Conservation (phyloP, 2,329 filamentous ascomycete genomes). For the Beauveria asiatica region DNA sequence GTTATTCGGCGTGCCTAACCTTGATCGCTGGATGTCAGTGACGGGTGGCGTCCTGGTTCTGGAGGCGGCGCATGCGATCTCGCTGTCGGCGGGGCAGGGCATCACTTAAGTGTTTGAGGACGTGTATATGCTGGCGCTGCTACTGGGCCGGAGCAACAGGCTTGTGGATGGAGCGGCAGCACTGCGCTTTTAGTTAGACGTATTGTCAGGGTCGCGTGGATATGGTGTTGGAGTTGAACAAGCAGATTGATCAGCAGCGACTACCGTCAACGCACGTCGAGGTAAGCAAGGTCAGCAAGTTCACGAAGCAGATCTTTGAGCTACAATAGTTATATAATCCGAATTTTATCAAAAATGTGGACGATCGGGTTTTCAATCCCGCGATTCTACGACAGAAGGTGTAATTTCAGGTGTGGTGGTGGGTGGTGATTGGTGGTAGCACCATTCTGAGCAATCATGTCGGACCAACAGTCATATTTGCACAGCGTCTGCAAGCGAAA, state of each 20-base stretch:
- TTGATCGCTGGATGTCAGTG: constrained; percentile 34
- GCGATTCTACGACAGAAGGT: background rate
- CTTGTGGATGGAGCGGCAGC: constrained; percentile 20
- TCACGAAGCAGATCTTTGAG: constrained; percentile 22
- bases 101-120: constrained; percentile 43
- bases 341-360: constrained; percentile 23
- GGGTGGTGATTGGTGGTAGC: background rate
- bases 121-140: constrained; percentile 33
- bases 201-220: constrained; percentile 39
- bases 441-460: too few species aligned
- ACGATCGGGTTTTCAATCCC: constrained; percentile 1
- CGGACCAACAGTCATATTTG: too few species aligned
- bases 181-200: constrained; percentile 35
- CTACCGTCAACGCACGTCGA: constrained; percentile 27
- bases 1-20: constrained; percentile 38
- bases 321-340: constrained; percentile 35
- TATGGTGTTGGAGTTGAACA: constrained; percentile 38
- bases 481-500: background rate
- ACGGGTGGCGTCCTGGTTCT: constrained; percentile 33
- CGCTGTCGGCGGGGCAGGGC: constrained; percentile 38
- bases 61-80: constrained; percentile 40
- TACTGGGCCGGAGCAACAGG: constrained; percentile 23
- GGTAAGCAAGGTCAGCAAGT: constrained; percentile 17
- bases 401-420: background rate
- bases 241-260: constrained; percentile 37